Base-by-base conservation (phyloP, 2,329 filamentous ascomycete species). In the Pseudogymnoascus verrucosus region DNA sequence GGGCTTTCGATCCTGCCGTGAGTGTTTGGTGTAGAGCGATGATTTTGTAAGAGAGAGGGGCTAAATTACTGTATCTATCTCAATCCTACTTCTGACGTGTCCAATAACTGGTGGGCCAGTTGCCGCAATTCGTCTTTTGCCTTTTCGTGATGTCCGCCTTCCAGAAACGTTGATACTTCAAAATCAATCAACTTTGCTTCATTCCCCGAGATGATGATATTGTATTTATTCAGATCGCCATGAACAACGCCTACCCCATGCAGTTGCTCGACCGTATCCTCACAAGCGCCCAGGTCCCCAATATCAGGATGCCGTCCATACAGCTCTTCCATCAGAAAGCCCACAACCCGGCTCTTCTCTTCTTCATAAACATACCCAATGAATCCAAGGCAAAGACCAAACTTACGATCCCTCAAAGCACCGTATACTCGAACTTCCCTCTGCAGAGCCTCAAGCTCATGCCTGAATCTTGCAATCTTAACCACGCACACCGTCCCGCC, bases 1-100 rank as follows among this genome's bases (percentile, higher is more conserved):
- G 87, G 69, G 64, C 67, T 72, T 61, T 69, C 51, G 51, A 57
- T 57, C 10, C 16, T 57, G n/a, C 16, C 28, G 3, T 34, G 39
- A 19, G 28, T 31, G 10, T 31, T 31, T 31, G 28, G 28, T 10
- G 16, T 19, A 42, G 16, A 19, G 39, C 10, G 16, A 42, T 42
- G 16, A 8, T 42, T 19, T 42, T 10, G 16, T 42, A 39, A 14
- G 39, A 42, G 39, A 42, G 39, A 42, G 39, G 39, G 4, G 39
- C 39, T 11, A 42, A 42, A 19, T 42, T 19, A 42, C 4, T 42
- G 21, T 16, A 8, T 11, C 16, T 42, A 42, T 42, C 10, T 42
- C 39, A 19, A 19, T 42, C 39, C 39, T 42, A 42, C 39, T 42
- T 42, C 39, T n/a, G 39, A 42, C 16, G 39, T 42, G 16, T 42